Base-by-base conservation (phyloP, 1,139 yeast genomes). In the Suhomyces wounanorum region DNA sequence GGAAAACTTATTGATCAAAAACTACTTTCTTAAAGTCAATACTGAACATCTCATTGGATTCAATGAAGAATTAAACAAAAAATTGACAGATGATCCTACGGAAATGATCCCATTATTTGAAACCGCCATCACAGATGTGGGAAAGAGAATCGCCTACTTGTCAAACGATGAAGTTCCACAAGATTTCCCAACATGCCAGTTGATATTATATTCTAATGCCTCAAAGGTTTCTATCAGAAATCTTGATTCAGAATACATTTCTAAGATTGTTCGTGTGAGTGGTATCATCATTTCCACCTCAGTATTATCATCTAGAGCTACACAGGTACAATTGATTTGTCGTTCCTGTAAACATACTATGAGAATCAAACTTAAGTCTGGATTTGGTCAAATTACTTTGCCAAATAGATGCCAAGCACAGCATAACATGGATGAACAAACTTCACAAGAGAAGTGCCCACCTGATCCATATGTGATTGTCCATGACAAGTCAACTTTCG, bases 271-370 rank as follows among this genome's bases (percentile, higher is more conserved):
- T 36, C 79, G 97, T 52, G 84, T 95, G 36, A 89, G 96, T 39
- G 99, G 99, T 42, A 95, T 95, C 58, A 82, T 95, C 59, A 94
- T 95, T 52, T 88, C 96, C 38, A 89, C 98, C 0, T 89, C 97
- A 1, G 94, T 96, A 18, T 77, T 94, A 52, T 79, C 89, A 31
- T 91, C 98, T 3, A 85, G 95, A 62, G 97, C 98, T 26, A 89
- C 96, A 0, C 78, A 77, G 51, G 83, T 92, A 30, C 94, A 89
- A 60, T 74, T 95, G 53, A 85, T 92, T 77, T 95, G 99, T 70
- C 82, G 96, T 56, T 79, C 82, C 49, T 95, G 99, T 71, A 83
- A 91, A 57, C 96, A 92, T 64, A 83, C 95, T 5, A 78, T 83
- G 75, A 79, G 81, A 51, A 66, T 90, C 46, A 80, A 75, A 46